These are phyloP conservation scores for Entomortierella lignicola DNA, from an alignment of 192 early-diverging fungal genomes.

Conservation along the genomic window DNA sequence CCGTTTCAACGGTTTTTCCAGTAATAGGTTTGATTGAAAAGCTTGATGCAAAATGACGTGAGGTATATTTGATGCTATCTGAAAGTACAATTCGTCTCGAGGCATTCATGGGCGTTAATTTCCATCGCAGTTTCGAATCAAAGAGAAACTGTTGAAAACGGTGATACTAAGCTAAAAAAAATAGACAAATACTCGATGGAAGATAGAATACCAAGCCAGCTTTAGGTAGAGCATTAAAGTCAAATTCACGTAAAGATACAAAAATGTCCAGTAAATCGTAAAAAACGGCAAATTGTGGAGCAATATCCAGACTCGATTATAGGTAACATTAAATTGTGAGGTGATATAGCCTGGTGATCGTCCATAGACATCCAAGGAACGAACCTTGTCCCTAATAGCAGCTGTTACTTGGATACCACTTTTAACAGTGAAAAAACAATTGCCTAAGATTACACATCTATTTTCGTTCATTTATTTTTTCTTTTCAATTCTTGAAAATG, in stretches of 20 bases:
- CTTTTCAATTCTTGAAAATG: too few species aligned
- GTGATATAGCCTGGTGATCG: slow-evolving; percentile 55
- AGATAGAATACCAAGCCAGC: slow-evolving; percentile 27
- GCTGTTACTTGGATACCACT: slow-evolving; percentile 55
- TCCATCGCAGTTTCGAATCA: slow-evolving; percentile 3
- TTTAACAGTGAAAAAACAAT: too few species aligned
- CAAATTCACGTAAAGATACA: slow-evolving; percentile 26
- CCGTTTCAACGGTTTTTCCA: slow-evolving; percentile 45
- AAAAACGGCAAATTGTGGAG: slow-evolving; percentile 38
- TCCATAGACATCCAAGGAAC: slow-evolving; percentile 54
- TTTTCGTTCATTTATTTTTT: too few species aligned
- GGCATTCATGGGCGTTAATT: slow-evolving; percentile 32
- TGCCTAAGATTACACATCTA: too few species aligned
- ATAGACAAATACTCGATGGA: slow-evolving; percentile 29
- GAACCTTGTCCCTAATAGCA: slow-evolving; percentile 38
- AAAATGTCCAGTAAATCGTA: slow-evolving; percentile 30
- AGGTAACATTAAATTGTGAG: slow-evolving; percentile 30
- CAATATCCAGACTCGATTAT: slow-evolving; percentile 22
- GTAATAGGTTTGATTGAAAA: slow-evolving; percentile 33
- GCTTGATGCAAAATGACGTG: slow-evolving; percentile 49
- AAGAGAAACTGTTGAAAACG: slow-evolving; percentile 24
- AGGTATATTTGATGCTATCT: slow-evolving; percentile 22
- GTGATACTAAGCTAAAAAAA: slow-evolving; percentile 31
- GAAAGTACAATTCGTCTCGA: slow-evolving; percentile 28
- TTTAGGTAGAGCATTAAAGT: slow-evolving; percentile 36